Evolutionary conservation across 2,329 filamentous ascomycete genomes (phyloP), one percentile per base, ranked within the genome.

Genomic region (Diplocarpon mali): DNA sequence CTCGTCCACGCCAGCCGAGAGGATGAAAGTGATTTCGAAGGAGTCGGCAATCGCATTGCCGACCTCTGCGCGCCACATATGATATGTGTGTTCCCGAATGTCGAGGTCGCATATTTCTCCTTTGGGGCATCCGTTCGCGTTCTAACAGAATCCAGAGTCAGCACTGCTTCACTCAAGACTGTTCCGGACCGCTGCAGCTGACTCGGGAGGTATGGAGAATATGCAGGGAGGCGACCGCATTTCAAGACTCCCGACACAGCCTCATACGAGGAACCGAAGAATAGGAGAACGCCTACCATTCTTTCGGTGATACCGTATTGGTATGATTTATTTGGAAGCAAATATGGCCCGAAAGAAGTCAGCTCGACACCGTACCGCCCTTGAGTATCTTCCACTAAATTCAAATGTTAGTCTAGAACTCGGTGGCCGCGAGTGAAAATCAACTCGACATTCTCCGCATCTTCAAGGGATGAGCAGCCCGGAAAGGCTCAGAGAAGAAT

Each of bases 321-420:
- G 15, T 44, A 51, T 32, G 49, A 48, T 14, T 29, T 24, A 2
- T 37, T 27, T 2, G 46, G 46, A 37, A 51, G 30, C 35, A 31
- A 35, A 14, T 51, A 51, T 1, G 49, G 39, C 11, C 49, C 49
- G 27, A 46, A 51, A 24, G 39, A 40, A 10, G 49, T 51, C 10
- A 51, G 41, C 34, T 51, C 46, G 12, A 51, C 49, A 11, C 49
- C 49, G 28, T 48, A 51, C 6, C 46, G 46, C 11, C 49, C 49
- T 20, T 30, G 40, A 10, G 49, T 48, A 24, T 51, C 46, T 14
- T 40, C 39, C 49, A 51, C n/a, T n/a, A n/a, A n/a, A n/a, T n/a
- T n/a, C n/a, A n/a, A n/a, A n/a, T n/a, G n/a, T n/a, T n/a, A n/a
- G n/a, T n/a, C n/a, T n/a, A n/a, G n/a, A n/a, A n/a, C n/a, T n/a